Conservation (phyloP, 352 stramenopile genomes). For the Pythium sp. region DNA sequence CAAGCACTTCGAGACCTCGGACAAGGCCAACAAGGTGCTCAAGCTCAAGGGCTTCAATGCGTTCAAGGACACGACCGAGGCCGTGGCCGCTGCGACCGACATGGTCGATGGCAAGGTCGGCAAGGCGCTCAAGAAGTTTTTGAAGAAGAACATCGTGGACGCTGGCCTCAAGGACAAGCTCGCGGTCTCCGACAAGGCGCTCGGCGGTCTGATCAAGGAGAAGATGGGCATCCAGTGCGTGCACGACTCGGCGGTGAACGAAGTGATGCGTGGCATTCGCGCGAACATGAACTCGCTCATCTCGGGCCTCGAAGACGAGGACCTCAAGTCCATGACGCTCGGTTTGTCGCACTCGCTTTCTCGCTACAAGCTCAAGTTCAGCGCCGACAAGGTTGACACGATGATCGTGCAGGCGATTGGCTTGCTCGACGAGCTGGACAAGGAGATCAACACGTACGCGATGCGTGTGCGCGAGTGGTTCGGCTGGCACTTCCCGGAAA, state of each 20-base stretch:
- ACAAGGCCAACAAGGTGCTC: constrained; percentile 90
- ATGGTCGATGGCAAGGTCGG: constrained; percentile 98
- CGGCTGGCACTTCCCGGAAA: constrained; percentile 96
- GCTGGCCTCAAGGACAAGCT: constrained; percentile 93
- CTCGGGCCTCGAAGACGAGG: constrained; percentile 86
- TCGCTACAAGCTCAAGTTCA: constrained; percentile 99
- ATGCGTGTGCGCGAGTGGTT: constrained; percentile 99
- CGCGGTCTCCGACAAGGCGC: constrained; percentile 95
- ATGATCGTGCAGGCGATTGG: constrained; percentile 99
- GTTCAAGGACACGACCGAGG: constrained; percentile 99
- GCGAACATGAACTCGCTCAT: constrained; percentile 96
- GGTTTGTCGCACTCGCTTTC: constrained; percentile 98
- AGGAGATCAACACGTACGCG: constrained; percentile 99
- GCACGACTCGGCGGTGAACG: constrained; percentile 90
- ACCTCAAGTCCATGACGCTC: constrained; percentile 97
- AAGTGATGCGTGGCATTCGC: constrained; percentile 97
- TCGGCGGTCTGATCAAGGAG: constrained; percentile 97
- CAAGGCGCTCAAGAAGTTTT: constrained; percentile 98
- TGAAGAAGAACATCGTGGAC: constrained; percentile 99
- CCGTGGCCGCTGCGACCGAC: constrained; percentile 95
- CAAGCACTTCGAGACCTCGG: constrained; percentile 90
- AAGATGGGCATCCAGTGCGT: constrained; percentile 94
- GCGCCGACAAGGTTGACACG: constrained; percentile 99
- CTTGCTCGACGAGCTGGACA: constrained; percentile 99
- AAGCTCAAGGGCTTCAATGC: constrained; percentile 98